Base-by-base conservation (phyloP, 768 basidiomycete genomes). In the Mycena indigotica region DNA sequence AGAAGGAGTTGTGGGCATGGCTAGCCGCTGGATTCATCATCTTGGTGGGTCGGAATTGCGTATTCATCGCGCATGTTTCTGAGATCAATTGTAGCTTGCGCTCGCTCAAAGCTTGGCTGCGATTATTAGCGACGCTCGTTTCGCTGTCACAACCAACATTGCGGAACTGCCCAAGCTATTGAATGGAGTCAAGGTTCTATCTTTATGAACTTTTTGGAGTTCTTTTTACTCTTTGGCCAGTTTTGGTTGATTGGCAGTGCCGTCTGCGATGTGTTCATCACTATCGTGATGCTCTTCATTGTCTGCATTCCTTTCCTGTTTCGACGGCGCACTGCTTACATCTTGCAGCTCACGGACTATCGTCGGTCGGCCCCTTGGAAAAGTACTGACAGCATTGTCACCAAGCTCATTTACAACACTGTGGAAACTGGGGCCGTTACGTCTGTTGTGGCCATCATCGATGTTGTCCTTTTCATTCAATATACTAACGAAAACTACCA, bases 371-470 rank as follows among this genome's bases (percentile, higher is more conserved):
- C 50, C 3, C 56, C 56, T 1, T 57, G 56, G 56, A 52, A 25
- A 23, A 16, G 16, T 1, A 57, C 50, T 5, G 56, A 57, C 40
- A 45, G 21, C n/a, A n/a, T 57, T 2, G 28, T 57, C 23, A 52
- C 39, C 1, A 57, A 57, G 30, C 56, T 57, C 49, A 52, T 57
- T 2, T 57, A 52, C 29, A 24, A 57, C 30, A 57, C 56, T 12
- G 29, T 57, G 8, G 28, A 57, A 39, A 57, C 56, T 1, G 50
- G 50, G 16, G 50, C 56, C 1, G 17, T 57, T 5, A 57, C 56
- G 8, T 44, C 41, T 5, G n/a, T 44, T 23, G 41, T 44, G 15
- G 41, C 41, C 6, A 44, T 44, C 41, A 23, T 44, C 41, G 41
- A 44, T 21, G 41, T 44, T 12, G 21, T 23, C 41, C 41, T 44